Base-by-base conservation (phyloP, 148 eudicot genomes). In the Camellia lanceoleosa region DNA sequence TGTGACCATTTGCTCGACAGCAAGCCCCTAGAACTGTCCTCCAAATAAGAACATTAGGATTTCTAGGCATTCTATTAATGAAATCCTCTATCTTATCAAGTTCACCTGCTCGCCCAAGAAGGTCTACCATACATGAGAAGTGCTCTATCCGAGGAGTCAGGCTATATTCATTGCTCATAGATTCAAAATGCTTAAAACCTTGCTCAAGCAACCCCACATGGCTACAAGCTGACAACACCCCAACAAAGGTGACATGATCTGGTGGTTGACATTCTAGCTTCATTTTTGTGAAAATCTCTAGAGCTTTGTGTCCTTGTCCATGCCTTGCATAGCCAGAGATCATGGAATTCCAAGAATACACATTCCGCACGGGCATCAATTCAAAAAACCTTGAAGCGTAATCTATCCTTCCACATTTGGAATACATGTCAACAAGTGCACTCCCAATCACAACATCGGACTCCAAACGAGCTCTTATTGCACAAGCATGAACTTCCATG, bases 391-490 rank as follows among this genome's bases (percentile, higher is more conserved):
- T 82, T 1, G 91, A 89, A 81, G 98, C 96, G 79, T 93, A 90
- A 68, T 92, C 96, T 78, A 90, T 87, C 72, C 94, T 84, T 84
- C 98, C 98, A 80, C 98, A 92, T 85, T 93, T 93, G 5, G 96
- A 87, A 72, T 93, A 93, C 98, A 93, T 94, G 89, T 92, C 98
- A 82, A 94, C 90, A 70, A 94, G 88, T 14, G 98, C 94, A 85
- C 94, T 92, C 18, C 93, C 98, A 15, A 94, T 86, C 30, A 94
- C 97, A 61, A 94, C 88, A 81, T 94, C 91, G 72, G 86, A 85
- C 72, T 85, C 97, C 82, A 92, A 79, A 84, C 89, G 79, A 72
- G 96, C 92, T 84, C 94, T 89, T 49, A 90, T 82, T 80, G 87
- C 88, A 85, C 97, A 92, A 81, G 90, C 98, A 84, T 94, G 98